Base-by-base conservation (phyloP, 129 eudicot species). In the Tagetes erecta region DNA sequence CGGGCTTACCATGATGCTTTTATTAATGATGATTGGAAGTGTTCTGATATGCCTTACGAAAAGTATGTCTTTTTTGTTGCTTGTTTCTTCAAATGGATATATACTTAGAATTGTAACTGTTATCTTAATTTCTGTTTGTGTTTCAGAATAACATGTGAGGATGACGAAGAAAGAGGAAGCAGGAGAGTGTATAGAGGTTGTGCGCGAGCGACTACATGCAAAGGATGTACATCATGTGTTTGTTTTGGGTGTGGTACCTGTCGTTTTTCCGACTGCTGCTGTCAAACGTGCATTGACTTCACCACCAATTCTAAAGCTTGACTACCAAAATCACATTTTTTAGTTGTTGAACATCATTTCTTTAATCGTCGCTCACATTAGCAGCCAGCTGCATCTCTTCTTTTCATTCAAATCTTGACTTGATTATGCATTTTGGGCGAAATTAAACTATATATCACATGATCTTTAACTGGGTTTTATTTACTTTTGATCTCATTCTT, bases 151-250 rank as follows among this genome's bases (percentile, higher is more conserved):
- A 64, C 85, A 27, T 91, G 97, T 70, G 85, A 80, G 47, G 92
- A 86, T 51, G 96, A 89, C 34, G 97, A 91, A 71, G 97, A 91
- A 80, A 65, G 97, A 49, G 97, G 88, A 59, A 86, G 92, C 55
- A 78, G 97, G 4, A 86, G 84, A 76, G 92, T 83, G 42, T 86
- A 87, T 58, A 80, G 92, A 70, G 97, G 92, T 0, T 88, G 97
- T 72, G 75, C 77, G 3, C 79, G 82, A 20, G 70, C 85, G 52
- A 81, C 88, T 31, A 85, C 89, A 20, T 91, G 97, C 85, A 76
- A 67, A 66, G 97, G 97, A 4, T 91, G 97, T 81, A 88, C 95
- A 10, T 78, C 92, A 8, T 88, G 97, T 34, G 97, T 91, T 37
- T 88, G 97, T 76, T 88, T 91, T 38, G 92, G 97, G 35, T 91